These are phyloP conservation scores for Choanephora cucurbitarum DNA, from an alignment of 371 early-diverging fungal species.

Conservation along the genomic window DNA sequence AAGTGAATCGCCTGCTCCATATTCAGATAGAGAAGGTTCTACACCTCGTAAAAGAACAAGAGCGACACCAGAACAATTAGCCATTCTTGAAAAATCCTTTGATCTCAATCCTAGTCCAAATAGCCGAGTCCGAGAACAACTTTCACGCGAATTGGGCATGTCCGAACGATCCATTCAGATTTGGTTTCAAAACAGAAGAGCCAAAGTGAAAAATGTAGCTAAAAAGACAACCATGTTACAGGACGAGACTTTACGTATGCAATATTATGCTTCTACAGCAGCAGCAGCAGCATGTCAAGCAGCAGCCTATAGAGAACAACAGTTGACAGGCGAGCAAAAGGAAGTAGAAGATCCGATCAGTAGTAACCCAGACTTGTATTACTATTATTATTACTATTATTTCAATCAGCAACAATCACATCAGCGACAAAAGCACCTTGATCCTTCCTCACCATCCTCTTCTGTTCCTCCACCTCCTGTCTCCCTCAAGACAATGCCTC, in stretches of 20 bases:
- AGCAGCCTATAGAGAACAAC: conserved; percentile 22
- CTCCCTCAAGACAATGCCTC: conserved; percentile 19
- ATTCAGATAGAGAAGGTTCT: conserved; percentile 2
- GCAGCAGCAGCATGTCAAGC: conserved; percentile 33
- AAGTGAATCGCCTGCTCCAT: neutral
- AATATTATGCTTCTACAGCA: conserved; percentile 30
- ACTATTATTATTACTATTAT: conserved; percentile 35
- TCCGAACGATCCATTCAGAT: conserved; percentile 90
- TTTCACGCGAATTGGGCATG: conserved; percentile 85
- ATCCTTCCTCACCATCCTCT: conserved; percentile 5
- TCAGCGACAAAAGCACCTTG: conserved; percentile 14
- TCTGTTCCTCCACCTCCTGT: conserved; percentile 17
- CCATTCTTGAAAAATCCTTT: conserved; percentile 69
- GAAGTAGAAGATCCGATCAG: conserved; percentile 18
- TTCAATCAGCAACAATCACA: conserved; percentile 27
- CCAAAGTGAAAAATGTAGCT: conserved; percentile 76
- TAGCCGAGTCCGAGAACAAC: conserved; percentile 73
- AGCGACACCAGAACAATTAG: conserved; percentile 68
- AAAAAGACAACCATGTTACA: conserved; percentile 49
- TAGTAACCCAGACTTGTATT: conserved; percentile 30
- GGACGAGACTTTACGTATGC: conserved; percentile 42
- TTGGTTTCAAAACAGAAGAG: conserved; percentile 98
- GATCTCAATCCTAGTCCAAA: conserved; percentile 66
- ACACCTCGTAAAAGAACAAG: conserved; percentile 58
- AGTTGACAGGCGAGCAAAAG: conserved; percentile 3